Conservation (phyloP, 371 early-diverging fungal species). For the Apophysomyces elegans region DNA sequence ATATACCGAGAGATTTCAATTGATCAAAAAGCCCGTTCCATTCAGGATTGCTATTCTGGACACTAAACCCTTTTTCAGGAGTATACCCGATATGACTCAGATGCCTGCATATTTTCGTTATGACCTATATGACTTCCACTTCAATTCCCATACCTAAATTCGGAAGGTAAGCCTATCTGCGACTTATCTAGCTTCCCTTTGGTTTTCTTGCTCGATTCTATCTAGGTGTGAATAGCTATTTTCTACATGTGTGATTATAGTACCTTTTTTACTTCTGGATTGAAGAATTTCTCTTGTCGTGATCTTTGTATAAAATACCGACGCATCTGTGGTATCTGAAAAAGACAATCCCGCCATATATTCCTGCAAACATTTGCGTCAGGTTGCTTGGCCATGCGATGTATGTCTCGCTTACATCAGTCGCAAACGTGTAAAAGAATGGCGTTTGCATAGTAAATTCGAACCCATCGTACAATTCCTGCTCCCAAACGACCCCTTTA, state of each 20-base stretch:
- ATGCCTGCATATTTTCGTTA: constrained; percentile 49
- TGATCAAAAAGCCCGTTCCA: constrained; percentile 74
- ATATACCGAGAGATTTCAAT: constrained; percentile 49
- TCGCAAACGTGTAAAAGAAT: constrained; percentile 86
- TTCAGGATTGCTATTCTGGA: constrained; percentile 81
- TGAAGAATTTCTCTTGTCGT: constrained; percentile 52
- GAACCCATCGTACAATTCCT: constrained; percentile 80
- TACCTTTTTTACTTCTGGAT: constrained; percentile 35
- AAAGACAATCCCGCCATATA: constrained; percentile 86
- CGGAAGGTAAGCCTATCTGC: constrained; percentile 77
- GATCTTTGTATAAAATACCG: constrained; percentile 74
- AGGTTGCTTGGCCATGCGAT: not conserved
- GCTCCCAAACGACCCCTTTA: constrained; percentile 79
- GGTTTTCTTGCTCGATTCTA: constrained; percentile 27
- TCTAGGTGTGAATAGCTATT: not conserved
- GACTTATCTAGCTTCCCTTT: constrained; percentile 71
- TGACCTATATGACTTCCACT: not conserved
- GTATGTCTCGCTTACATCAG: constrained; percentile 64
- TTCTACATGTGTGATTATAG: not conserved
- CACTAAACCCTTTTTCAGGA: constrained; percentile 81
- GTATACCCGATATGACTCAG: constrained; percentile 82
- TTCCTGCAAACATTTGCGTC: constrained; percentile 46
- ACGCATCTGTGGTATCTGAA: constrained; percentile 82
- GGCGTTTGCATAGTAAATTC: constrained; percentile 74
- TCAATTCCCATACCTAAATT: constrained; percentile 59